Evolutionary conservation across 768 basidiomycete species (phyloP).

Genomic region (Russula griseocarnosa): DNA sequence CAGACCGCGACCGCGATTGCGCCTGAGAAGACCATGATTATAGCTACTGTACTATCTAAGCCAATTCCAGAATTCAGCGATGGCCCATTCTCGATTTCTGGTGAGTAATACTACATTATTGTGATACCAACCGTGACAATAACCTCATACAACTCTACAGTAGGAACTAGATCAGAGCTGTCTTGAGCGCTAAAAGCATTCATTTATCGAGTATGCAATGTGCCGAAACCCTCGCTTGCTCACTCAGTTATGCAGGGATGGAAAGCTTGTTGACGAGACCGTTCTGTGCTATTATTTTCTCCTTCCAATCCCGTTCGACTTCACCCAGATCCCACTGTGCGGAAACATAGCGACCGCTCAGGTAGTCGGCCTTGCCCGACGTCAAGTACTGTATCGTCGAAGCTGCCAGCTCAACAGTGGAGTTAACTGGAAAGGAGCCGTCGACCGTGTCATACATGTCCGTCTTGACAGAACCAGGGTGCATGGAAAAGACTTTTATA

Average conservation of each 20-base stretch:
- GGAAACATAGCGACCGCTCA: slow-evolving; percentile 7
- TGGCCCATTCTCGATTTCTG: too few relatives aligned
- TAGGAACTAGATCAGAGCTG: too few relatives aligned
- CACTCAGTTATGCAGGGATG: neutral
- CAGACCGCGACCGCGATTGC: too few relatives aligned
- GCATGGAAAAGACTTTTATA: slow-evolving; percentile 4
- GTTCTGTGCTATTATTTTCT: slow-evolving; percentile 10
- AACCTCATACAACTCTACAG: too few relatives aligned
- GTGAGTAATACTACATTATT: too few relatives aligned
- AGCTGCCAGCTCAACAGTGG: neutral
- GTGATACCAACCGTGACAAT: too few relatives aligned
- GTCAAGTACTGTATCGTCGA: slow-evolving; percentile 13
- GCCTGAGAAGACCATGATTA: too few relatives aligned
- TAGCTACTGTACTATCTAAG: too few relatives aligned
- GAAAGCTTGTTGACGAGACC: slow-evolving; percentile 12
- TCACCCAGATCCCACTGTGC: slow-evolving; percentile 14
- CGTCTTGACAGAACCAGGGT: neutral
- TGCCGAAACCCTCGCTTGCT: neutral
- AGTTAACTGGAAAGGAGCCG: too few relatives aligned
- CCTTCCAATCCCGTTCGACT: slow-evolving; percentile 16
- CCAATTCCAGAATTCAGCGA: too few relatives aligned
- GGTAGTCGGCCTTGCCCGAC: slow-evolving; percentile 9
- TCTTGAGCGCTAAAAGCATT: too few relatives aligned
- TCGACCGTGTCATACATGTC: neutral
- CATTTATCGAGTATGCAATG: too few relatives aligned